phyloP scores from a whole-genome alignment of 257 asterid genomes.

The Jaltomata sinuosa region DNA sequence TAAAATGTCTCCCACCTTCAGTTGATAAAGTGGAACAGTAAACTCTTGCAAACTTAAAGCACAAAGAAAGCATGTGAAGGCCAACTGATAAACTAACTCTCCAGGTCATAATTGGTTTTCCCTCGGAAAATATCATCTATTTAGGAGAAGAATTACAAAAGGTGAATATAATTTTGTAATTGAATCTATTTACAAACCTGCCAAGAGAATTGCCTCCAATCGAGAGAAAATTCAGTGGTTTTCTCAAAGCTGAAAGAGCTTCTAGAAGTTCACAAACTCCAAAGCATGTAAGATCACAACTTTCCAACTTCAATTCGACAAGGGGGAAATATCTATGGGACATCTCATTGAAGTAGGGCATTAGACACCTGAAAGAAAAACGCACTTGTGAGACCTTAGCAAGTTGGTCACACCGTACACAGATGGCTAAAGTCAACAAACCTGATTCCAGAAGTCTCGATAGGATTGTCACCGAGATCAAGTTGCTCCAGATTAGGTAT shows the following conservation, averaged over 20 bases:
- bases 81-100: not conserved
- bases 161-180: not conserved
- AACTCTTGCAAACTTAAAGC: not conserved
- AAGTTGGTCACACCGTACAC: not conserved
- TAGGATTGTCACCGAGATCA: constrained; percentile 77
- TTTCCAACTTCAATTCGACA: constrained; percentile 65
- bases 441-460: constrained; percentile 71
- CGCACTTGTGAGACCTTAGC: not conserved
- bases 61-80: not conserved
- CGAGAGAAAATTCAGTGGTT: constrained; percentile 59
- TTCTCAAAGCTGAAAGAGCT: constrained; percentile 58
- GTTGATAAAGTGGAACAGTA: not conserved
- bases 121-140: constrained; percentile 4
- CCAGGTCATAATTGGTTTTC: not conserved
- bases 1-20: not conserved
- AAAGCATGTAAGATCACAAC: constrained; percentile 59
- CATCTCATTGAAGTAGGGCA: constrained; percentile 49
- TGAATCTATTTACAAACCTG: constrained; percentile 35
- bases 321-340: constrained; percentile 37
- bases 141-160: not conserved
- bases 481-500: constrained; percentile 79
- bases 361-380: constrained; percentile 47
- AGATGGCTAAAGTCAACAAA: constrained; percentile 12
- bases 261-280: constrained; percentile 50
- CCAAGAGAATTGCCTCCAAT: constrained; percentile 75